Base-by-base conservation (phyloP, 2,329 filamentous ascomycete species). In the Aspergillus japonicus region DNA sequence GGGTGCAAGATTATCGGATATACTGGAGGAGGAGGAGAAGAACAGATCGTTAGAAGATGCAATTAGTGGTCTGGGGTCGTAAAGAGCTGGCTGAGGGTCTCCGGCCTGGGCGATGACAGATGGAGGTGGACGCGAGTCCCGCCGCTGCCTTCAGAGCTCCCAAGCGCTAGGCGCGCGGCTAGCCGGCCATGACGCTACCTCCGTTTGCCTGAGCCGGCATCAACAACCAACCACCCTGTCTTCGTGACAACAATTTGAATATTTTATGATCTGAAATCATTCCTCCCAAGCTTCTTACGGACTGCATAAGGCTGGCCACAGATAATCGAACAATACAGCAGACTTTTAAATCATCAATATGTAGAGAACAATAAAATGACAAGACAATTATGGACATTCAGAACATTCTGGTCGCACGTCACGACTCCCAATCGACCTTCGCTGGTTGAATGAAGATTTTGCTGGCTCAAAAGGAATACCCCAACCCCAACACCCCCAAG, bases 401-500 rank as follows among this genome's bases (percentile, higher is more conserved):
- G 57, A 70, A 71, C 69, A 69, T 69, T 68, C 63, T 68, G 68
- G 62, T 66, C 64, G 68, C 69, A 71, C 69, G 68, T 19, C 71
- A 71, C 69, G 68, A 66, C 68, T 66, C 67, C 66, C 68, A 61
- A 66, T 62, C 62, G 64, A 64, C 64, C 55, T 63, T 67, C 66
- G 65, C 65, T 63, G 61, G 62, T 63, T 60, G 57, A 62, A 62
- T 44, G 39, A 44, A 44, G 39, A 64, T 61, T 54, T 66, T 61
- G 65, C 67, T 69, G 71, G 68, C 68, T 67, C 65, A 71, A 74
- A 75, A 72, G 70, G 68, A 73, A 73, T 71, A 68, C 70, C 72
- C 73, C 71, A 75, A 75, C 72, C 72, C 73, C 71, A 75, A 75
- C 72, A 75, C 72, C 73, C 69, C 71, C 72, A 69, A 72, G 69